Conservation (phyloP, 2,329 filamentous ascomycete genomes). For the Colletotrichum sp. region DNA sequence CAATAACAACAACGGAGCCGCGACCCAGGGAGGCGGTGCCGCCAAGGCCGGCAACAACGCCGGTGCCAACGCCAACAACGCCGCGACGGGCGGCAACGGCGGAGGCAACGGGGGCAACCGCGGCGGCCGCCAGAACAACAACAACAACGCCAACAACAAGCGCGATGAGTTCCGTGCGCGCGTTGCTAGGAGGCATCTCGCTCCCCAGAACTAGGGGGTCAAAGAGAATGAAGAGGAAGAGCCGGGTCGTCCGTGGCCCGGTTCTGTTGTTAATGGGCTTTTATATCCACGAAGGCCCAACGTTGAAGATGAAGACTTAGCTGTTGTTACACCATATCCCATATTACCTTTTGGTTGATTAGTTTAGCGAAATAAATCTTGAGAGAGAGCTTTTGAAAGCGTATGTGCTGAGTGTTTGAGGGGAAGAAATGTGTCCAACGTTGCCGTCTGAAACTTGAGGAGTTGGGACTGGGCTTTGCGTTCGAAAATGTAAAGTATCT, state of each 20-base stretch:
- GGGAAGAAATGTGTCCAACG: no score
- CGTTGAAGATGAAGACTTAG: neutral
- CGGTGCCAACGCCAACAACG: neutral
- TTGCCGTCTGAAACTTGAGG: no score
- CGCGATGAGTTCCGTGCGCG: neutral
- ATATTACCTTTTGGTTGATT: neutral
- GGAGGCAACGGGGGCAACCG: neutral
- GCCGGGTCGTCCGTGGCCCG: neutral
- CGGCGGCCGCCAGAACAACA: neutral
- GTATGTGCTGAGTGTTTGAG: neutral
- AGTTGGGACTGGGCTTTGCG: neutral
- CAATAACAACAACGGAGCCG: neutral
- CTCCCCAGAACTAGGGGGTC: neutral
- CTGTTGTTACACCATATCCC: neutral
- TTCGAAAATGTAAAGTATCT: neutral
- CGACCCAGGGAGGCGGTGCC: slow-evolving; percentile 6
- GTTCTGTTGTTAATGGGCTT: neutral
- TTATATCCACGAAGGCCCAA: neutral
- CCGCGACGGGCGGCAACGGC: neutral
- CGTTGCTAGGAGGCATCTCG: neutral
- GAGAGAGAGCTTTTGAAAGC: neutral
- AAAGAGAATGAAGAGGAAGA: neutral
- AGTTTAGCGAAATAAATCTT: neutral
- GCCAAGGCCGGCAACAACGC: slow-evolving; percentile 5
- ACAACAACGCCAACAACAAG: slow-evolving; percentile 1